phyloP scores from a whole-genome alignment of 2,329 filamentous ascomycete genomes.

The Paracoccidioides brasiliensis region DNA sequence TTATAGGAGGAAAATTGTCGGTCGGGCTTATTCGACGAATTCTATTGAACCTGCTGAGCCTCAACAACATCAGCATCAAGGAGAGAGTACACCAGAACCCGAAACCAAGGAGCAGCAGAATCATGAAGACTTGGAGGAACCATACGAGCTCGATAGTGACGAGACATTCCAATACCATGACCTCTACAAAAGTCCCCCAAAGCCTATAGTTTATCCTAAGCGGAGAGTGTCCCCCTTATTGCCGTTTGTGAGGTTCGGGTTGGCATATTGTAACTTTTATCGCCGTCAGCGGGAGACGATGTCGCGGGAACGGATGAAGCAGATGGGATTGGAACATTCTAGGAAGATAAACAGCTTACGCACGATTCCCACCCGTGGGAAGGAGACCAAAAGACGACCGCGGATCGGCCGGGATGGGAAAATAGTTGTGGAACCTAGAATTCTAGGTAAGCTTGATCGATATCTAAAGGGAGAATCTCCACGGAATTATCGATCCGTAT shows the following conservation, averaged over 20 bases:
- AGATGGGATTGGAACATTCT: not conserved
- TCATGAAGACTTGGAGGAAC: not conserved
- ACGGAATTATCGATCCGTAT: not conserved
- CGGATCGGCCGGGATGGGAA: not conserved
- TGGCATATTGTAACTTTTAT: not conserved
- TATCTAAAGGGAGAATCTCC: not conserved
- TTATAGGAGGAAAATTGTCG: conserved; percentile 12
- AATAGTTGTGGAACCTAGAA: not conserved
- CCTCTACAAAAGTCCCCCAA: not conserved
- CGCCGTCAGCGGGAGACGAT: not conserved
- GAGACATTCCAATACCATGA: not conserved
- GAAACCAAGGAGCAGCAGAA: not conserved
- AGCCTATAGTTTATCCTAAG: not conserved
- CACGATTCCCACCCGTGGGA: not conserved
- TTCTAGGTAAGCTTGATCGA: not conserved
- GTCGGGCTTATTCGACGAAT: conserved; percentile 6
- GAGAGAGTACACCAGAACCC: not conserved
- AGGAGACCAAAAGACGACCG: not conserved
- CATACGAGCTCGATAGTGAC: not conserved
- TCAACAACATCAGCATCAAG: conserved; percentile 7
- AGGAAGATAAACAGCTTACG: not conserved
- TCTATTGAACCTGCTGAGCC: not conserved
- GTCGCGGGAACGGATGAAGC: not conserved
- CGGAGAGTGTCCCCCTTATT: not conserved
- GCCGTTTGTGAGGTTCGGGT: not conserved